Evolutionary conservation across 1,139 yeast genomes (phyloP), one percentile per base, ranked within the genome.

Genomic region (Wickerhamomyces sp.): DNA sequence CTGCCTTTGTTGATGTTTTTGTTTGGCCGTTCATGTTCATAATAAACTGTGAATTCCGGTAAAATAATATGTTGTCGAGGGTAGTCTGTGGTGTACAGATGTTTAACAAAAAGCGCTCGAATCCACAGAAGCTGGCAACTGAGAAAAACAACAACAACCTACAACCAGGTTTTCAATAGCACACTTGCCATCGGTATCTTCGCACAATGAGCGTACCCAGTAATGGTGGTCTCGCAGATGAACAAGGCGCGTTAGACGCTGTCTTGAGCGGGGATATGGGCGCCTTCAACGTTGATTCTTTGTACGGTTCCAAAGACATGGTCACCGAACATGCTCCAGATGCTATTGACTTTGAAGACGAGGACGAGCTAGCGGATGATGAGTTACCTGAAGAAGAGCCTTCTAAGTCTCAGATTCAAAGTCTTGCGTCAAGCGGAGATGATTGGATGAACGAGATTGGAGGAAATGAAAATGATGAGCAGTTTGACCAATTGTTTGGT

Each of bases 311-410:
- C 5, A 57, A 52, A 5, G 55, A 49, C 28, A 44, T 46, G 51
- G 40, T 44, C 22, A 65, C 76, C 36, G 57, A 71, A 39, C 97
- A 89, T 57, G 91, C 93, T 1, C 96, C 78, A 5, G 91, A 89
- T 56, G 97, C 98, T n/a, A 66, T 88, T 29, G 97, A 91, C 59
- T 91, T 85, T 55, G 96, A 87, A 52, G 96, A 87, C 54, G 94
- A 86, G 46, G 97, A 89, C 48, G 96, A 89, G 57, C 66, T 91
- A 38, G 97, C 97, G 0, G 97, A 88, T 31, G 96, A 87, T 36
- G 86, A 76, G 32, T 45, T 64, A 7, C 69, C 72, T 1, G 69
- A 62, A n/a, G 77, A 70, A 39, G 71, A 62, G 21, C 54, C 46
- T 14, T 20, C 48, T 1, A 30, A 48, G 0, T 49, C 36, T 10